phyloP scores from a whole-genome alignment of 164 flowering plant species.

The Echeveria elegans region DNA sequence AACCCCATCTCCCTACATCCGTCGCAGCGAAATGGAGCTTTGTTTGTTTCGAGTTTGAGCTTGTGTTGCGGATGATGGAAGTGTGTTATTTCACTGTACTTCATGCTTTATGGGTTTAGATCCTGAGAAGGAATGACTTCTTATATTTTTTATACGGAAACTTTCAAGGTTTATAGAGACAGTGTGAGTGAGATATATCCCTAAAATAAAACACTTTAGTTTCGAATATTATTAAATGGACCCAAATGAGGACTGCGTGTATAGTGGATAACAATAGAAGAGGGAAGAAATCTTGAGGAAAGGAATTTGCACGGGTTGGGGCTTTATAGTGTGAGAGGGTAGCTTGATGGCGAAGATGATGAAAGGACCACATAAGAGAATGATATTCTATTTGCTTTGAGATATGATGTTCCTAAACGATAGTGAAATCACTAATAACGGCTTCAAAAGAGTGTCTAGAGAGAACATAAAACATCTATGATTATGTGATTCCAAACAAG shows the following conservation, averaged over 20 bases:
- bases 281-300: no score
- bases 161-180: no score
- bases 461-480: background rate
- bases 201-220: no score
- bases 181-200: no score
- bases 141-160: no score
- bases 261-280: no score
- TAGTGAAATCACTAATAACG: background rate
- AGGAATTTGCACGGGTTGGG: background rate
- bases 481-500: background rate
- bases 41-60: constrained; percentile 46
- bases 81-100: constrained; percentile 60
- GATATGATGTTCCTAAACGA: background rate
- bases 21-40: constrained; percentile 77
- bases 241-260: no score
- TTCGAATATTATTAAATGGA: no score
- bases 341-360: background rate
- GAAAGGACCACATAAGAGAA: background rate
- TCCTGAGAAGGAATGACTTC: background rate
- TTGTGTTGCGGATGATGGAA: constrained; percentile 78
- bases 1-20: constrained; percentile 94
- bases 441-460: background rate
- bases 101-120: constrained; percentile 21
- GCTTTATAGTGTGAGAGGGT: background rate
- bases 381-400: background rate